Evolutionary conservation across 1,139 yeast species (phyloP).

Genomic region (Yamadazyma diddensiae): DNA sequence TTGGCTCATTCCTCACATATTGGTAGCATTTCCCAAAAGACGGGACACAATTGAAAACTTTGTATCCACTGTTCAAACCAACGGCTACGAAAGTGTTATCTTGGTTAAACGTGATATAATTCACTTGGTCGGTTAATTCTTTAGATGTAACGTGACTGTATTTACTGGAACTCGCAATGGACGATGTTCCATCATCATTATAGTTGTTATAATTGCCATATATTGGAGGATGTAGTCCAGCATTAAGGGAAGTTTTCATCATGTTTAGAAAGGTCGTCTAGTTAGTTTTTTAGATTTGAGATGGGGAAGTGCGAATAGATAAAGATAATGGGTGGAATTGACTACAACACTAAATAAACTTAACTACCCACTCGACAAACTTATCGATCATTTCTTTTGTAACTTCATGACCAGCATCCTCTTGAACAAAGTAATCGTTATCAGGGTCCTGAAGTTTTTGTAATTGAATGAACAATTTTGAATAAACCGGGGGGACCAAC

Average conservation of each 20-base stretch:
- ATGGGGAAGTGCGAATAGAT: background rate
- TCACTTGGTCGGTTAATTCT: conserved; percentile 29
- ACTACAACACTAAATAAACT: conserved; percentile 7
- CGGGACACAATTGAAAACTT: conserved; percentile 85
- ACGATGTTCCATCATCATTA: conserved; percentile 14
- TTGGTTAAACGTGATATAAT: conserved; percentile 80
- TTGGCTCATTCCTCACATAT: conserved; percentile 48
- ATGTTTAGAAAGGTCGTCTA: conserved; percentile 5
- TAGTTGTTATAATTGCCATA: conserved; percentile 9
- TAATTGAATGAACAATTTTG: conserved; percentile 33
- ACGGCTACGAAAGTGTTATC: conserved; percentile 85
- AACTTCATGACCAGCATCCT: conserved; percentile 35
- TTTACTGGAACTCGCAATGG: conserved; percentile 14
- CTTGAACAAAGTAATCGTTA: conserved; percentile 26
- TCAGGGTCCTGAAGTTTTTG: conserved; percentile 26
- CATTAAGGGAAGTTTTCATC: conserved; percentile 17
- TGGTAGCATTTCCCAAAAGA: conserved; percentile 73
- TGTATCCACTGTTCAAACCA: conserved; percentile 75
- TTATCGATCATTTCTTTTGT: conserved; percentile 35
- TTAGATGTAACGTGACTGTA: conserved; percentile 9
- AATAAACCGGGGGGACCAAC: conserved; percentile 35
- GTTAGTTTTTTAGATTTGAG: background rate
- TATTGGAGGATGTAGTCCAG: conserved; percentile 16
- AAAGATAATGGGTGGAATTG: too few relatives aligned
- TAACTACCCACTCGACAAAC: conserved; percentile 33